Conservation (phyloP, 2,329 filamentous ascomycete genomes). For the Colletotrichum sp. region DNA sequence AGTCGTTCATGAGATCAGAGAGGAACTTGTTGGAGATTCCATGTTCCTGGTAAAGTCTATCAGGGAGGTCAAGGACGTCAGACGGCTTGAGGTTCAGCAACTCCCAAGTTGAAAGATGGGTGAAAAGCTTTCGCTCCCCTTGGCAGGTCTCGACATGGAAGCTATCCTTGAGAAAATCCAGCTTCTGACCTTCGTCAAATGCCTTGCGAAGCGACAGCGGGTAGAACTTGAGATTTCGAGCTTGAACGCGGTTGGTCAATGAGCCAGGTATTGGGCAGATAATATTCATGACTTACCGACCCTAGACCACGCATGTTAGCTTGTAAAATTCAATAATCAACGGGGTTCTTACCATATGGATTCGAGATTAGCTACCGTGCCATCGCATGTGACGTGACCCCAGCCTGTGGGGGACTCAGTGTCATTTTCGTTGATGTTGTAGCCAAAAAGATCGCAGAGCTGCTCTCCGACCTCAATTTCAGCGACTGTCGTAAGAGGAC, state of each 20-base stretch:
- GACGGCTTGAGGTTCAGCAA: conserved; percentile 47
- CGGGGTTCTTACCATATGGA: conserved; percentile 43
- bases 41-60: conserved; percentile 40
- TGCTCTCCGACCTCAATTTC: conserved; percentile 51
- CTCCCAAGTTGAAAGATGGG: conserved; percentile 43
- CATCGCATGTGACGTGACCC: conserved; percentile 52
- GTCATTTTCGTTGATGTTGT: conserved; percentile 36
- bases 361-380: conserved; percentile 52
- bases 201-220: conserved; percentile 38
- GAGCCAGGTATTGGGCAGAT: background rate
- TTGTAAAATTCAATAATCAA: background rate
- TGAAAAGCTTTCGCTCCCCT: conserved; percentile 38
- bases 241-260: conserved; percentile 22
- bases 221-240: conserved; percentile 53
- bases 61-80: conserved; percentile 43
- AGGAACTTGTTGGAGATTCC: conserved; percentile 43
- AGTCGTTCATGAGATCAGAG: conserved; percentile 24
- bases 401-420: conserved; percentile 33
- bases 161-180: background rate
- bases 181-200: background rate
- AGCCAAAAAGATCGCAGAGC: conserved; percentile 50
- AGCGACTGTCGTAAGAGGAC: conserved; percentile 47
- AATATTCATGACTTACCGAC: background rate
- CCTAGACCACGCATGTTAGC: conserved; percentile 11
- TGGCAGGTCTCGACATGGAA: conserved; percentile 26